Evolutionary conservation across 2,329 filamentous ascomycete species (phyloP).

Genomic region (Sporothrix schenckii): DNA sequence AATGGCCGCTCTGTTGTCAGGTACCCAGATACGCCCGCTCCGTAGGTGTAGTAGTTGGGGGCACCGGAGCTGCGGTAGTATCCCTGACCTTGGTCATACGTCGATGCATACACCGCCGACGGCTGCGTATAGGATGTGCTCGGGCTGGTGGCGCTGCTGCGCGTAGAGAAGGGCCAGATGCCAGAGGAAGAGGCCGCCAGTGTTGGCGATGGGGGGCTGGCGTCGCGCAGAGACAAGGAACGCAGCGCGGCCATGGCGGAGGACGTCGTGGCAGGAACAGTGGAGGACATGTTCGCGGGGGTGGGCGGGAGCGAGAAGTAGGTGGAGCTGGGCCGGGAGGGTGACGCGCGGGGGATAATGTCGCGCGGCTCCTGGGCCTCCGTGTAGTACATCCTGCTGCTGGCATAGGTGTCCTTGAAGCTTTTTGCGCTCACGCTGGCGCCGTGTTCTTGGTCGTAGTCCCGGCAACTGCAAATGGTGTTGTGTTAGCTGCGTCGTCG

Average conservation of each 20-base stretch:
- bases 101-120: constrained; percentile 54
- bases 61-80: constrained; percentile 45
- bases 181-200: constrained; percentile 44
- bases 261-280: constrained; percentile 49
- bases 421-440: constrained; percentile 35
- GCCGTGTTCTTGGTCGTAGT: constrained; percentile 52
- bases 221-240: constrained; percentile 57
- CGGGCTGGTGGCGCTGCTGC: constrained; percentile 56
- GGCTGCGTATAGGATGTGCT: constrained; percentile 56
- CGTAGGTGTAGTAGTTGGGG: constrained; percentile 47
- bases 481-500: constrained; percentile 11
- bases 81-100: constrained; percentile 51
- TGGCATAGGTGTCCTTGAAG: constrained; percentile 33
- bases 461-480: constrained; percentile 52
- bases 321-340: constrained; percentile 61
- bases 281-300: constrained; percentile 48
- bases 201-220: constrained; percentile 60
- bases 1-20: constrained; percentile 57
- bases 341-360: constrained; percentile 66
- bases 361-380: constrained; percentile 56
- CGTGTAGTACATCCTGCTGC: constrained; percentile 19
- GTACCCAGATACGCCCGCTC: constrained; percentile 41
- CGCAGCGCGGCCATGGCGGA: constrained; percentile 60
- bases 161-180: constrained; percentile 59
- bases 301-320: constrained; percentile 59